Evolutionary conservation across 176 grass and related monocot species (phyloP).

Genomic region (Musa schizocarpa): DNA sequence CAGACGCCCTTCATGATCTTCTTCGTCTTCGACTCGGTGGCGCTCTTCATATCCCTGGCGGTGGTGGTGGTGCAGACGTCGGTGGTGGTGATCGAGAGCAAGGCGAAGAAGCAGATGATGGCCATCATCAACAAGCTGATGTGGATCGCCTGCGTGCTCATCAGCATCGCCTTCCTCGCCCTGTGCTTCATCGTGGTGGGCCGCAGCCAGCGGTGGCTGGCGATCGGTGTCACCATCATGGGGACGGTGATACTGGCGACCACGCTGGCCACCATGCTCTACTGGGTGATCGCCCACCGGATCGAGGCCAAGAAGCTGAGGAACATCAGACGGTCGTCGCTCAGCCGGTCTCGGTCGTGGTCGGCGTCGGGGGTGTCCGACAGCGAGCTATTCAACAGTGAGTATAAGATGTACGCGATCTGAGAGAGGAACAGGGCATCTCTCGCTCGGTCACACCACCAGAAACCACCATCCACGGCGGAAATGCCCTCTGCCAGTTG

Average conservation of each 20-base stretch:
- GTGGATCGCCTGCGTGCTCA: slow-evolving; percentile 84
- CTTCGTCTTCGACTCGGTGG: slow-evolving; percentile 76
- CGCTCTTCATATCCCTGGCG: slow-evolving; percentile 92
- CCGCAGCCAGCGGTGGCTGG: slow-evolving; percentile 44
- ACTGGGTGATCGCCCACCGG: slow-evolving; percentile 69
- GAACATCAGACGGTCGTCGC: slow-evolving; percentile 39
- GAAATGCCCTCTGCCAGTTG: too few relatives aligned
- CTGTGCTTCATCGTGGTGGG: slow-evolving; percentile 82
- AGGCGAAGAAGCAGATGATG: slow-evolving; percentile 95
- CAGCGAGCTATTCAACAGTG: slow-evolving; percentile 43
- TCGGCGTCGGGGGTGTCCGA: slow-evolving; percentile 48
- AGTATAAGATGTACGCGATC: slow-evolving; percentile 85
- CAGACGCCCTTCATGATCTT: slow-evolving; percentile 73
- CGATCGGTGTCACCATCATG: slow-evolving; percentile 62
- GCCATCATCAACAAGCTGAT: slow-evolving; percentile 95
- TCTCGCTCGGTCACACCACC: too few relatives aligned
- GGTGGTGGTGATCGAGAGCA: slow-evolving; percentile 80
- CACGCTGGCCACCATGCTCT: slow-evolving; percentile 84
- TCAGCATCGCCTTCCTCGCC: slow-evolving; percentile 83
- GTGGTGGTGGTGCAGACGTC: slow-evolving; percentile 96
- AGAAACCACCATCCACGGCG: too few relatives aligned
- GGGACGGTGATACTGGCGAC: slow-evolving; percentile 62
- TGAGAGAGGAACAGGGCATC: not conserved
- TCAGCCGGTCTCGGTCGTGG: slow-evolving; percentile 39
- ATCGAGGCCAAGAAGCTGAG: slow-evolving; percentile 66